Evolutionary conservation across 176 grass and related monocot species (phyloP).

Genomic region (Phragmites australis): DNA sequence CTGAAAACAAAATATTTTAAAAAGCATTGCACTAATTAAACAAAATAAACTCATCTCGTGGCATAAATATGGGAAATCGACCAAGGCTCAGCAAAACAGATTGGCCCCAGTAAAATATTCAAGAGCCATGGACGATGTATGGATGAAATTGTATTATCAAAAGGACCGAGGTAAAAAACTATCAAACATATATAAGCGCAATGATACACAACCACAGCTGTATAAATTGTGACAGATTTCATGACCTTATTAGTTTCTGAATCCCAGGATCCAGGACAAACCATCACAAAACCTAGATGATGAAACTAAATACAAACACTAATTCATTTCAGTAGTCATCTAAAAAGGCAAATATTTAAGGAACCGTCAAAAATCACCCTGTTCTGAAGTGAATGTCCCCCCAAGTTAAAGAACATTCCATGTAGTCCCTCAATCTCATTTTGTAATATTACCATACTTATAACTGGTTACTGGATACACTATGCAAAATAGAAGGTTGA

Average conservation of each 20-base stretch:
- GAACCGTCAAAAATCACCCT: too few species aligned
- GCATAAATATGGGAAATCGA: not conserved
- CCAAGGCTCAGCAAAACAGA: conserved; percentile 6
- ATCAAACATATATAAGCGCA: not conserved
- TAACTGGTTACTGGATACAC: too few species aligned
- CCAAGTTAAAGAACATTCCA: too few species aligned
- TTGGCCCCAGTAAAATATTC: not conserved
- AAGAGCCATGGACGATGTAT: not conserved
- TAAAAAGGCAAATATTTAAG: too few species aligned
- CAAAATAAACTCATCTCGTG: not conserved
- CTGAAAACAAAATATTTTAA: conserved; percentile 45
- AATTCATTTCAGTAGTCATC: not conserved
- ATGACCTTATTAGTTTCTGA: not conserved
- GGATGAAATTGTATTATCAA: not conserved
- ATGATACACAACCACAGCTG: not conserved
- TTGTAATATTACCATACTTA: too few species aligned
- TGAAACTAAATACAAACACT: not conserved
- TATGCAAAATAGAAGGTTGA: too few species aligned
- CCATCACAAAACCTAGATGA: not conserved
- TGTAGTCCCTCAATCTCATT: too few species aligned
- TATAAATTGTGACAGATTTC: not conserved
- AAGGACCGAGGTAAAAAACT: not conserved
- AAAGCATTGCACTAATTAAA: conserved; percentile 2
- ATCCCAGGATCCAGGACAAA: not conserved
- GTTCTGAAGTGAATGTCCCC: too few species aligned